A percentile compares a stretch with the other conserved stretches of the same genome.
Evolutionary conservation across 768 basidiomycete genomes (phyloP).

Genomic region (Melanogaster broomeanus): DNA sequence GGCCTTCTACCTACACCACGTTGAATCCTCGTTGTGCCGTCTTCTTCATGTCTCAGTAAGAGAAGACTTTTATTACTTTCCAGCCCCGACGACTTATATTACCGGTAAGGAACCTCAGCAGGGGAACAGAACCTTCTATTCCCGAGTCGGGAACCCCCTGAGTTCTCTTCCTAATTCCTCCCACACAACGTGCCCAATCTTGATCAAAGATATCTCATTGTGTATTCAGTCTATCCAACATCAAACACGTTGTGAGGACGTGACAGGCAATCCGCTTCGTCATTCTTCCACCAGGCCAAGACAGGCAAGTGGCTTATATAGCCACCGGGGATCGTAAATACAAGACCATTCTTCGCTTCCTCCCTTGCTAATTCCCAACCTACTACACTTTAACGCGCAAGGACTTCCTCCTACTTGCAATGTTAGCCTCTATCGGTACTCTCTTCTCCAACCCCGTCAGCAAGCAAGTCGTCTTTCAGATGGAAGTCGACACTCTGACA

Average conservation of each 20-base stretch:
- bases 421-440: constrained; percentile 32
- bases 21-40: constrained; percentile 19
- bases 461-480: constrained; percentile 43
- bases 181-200: constrained; percentile 26
- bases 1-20: constrained; percentile 18
- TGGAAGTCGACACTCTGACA: constrained; percentile 36
- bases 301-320: constrained; percentile 33
- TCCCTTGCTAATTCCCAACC: constrained; percentile 12
- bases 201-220: constrained; percentile 31
- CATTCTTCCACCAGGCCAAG: constrained; percentile 28
- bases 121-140: constrained; percentile 11
- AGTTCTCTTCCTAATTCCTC: constrained; percentile 11
- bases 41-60: background rate
- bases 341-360: constrained; percentile 11
- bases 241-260: constrained; percentile 38
- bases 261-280: constrained; percentile 32
- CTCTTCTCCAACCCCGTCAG: constrained; percentile 32
- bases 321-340: constrained; percentile 38
- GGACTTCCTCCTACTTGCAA: constrained; percentile 10
- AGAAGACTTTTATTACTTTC: constrained; percentile 5
- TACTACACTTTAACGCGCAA: background rate
- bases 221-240: constrained; percentile 12
- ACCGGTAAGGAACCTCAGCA: background rate
- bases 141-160: constrained; percentile 19
- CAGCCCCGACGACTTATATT: background rate